Conservation (phyloP, 202 grass and related monocot species). For the Setaria italica region DNA sequence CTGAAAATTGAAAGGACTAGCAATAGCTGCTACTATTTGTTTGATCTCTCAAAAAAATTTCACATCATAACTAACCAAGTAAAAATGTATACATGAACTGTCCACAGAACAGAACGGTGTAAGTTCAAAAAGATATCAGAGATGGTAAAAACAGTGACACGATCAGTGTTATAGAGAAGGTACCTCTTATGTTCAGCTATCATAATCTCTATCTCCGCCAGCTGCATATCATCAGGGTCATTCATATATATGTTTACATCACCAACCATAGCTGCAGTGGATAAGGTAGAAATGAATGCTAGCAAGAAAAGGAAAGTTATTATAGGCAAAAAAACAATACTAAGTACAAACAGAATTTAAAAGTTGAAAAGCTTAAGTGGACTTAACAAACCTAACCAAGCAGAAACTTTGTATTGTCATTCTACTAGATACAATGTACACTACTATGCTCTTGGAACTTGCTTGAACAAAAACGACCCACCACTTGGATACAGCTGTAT, state of each 20-base stretch:
- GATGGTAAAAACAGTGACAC: neutral
- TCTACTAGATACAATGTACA: neutral
- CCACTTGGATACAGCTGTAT: neutral
- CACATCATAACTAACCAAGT: neutral
- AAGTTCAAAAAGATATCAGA: slow-evolving; percentile 5
- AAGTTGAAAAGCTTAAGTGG: neutral
- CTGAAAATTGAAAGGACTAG: neutral
- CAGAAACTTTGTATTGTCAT: slow-evolving; percentile 2
- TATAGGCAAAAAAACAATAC: slow-evolving; percentile 9
- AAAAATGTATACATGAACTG: neutral
- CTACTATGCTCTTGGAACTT: neutral
- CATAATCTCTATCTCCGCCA: slow-evolving; percentile 91
- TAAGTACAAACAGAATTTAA: neutral
- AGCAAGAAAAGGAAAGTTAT: slow-evolving; percentile 1
- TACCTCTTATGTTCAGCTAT: slow-evolving; percentile 88
- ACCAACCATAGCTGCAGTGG: slow-evolving; percentile 81
- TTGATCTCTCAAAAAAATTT: slow-evolving; percentile 6
- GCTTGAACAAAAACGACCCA: neutral
- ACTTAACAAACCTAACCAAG: neutral
- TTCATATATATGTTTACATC: slow-evolving; percentile 99
- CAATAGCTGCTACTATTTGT: neutral
- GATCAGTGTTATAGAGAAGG: neutral
- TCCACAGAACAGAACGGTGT: neutral
- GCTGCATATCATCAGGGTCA: slow-evolving; percentile 72
- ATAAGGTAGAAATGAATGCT: slow-evolving; percentile 8